phyloP scores from a whole-genome alignment of 345 rosid genomes.

The Arabidopsis suecica region DNA sequence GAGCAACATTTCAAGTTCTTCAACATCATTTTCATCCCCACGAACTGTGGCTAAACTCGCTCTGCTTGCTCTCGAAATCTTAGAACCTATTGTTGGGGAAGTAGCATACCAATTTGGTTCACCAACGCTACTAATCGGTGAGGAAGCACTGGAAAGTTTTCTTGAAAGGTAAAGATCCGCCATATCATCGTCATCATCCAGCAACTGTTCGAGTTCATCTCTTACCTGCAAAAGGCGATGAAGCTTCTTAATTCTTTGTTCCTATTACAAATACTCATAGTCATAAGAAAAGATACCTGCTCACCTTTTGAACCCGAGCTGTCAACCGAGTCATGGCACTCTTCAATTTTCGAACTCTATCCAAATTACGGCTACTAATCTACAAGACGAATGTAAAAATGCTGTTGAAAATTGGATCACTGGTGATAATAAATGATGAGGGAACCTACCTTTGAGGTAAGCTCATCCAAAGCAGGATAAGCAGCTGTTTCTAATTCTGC shows the following conservation, averaged over 20 bases:
- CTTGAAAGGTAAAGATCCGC: slow-evolving; percentile 95
- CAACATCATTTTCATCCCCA: slow-evolving; percentile 95
- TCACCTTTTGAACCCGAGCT: slow-evolving; percentile 94
- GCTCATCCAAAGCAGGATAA: slow-evolving; percentile 97
- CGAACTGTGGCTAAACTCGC: slow-evolving; percentile 80
- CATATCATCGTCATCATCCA: slow-evolving; percentile 99
- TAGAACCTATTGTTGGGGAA: slow-evolving; percentile 91
- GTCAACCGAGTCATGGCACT: slow-evolving; percentile 97
- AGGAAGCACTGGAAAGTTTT: slow-evolving; percentile 68
- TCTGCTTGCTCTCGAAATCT: slow-evolving; percentile 93
- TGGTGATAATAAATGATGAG: slow-evolving; percentile 1
- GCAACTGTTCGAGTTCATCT: slow-evolving; percentile 92
- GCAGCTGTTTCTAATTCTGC: slow-evolving; percentile 89
- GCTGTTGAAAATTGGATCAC: neutral
- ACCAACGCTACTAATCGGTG: slow-evolving; percentile 77
- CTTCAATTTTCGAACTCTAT: slow-evolving; percentile 94
- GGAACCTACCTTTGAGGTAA: slow-evolving; percentile 79
- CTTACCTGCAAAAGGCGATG: slow-evolving; percentile 63
- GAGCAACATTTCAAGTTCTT: slow-evolving; percentile 98
- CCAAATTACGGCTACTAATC: slow-evolving; percentile 97
- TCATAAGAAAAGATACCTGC: neutral
- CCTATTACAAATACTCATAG: neutral
- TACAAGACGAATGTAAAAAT: slow-evolving; percentile 39
- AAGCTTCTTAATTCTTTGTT: neutral
- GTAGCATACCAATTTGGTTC: slow-evolving; percentile 76